phyloP scores from a whole-genome alignment of 371 early-diverging fungal genomes.

The Mucor irregularis region DNA sequence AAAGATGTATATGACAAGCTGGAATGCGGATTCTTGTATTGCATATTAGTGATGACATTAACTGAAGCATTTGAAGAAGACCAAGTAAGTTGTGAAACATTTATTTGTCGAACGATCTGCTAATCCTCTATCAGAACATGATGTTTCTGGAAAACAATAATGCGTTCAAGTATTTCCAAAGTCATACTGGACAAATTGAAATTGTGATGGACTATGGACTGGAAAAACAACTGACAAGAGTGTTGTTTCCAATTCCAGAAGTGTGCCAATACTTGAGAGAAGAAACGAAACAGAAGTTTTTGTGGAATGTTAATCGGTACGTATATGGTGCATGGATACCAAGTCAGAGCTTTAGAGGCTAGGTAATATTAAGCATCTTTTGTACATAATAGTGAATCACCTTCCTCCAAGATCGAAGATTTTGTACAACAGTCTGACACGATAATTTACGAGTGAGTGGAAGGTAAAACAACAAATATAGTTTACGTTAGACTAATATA shows the following conservation, averaged over 20 bases:
- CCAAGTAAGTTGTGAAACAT: slow-evolving; percentile 19
- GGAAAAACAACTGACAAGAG: slow-evolving; percentile 43
- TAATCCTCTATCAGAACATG: too few species aligned
- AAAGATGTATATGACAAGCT: slow-evolving; percentile 31
- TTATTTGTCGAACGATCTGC: too few species aligned
- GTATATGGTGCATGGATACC: neutral
- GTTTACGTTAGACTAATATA: too few species aligned
- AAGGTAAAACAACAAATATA: neutral
- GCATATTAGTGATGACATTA: slow-evolving; percentile 45
- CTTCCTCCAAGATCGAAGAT: slow-evolving; percentile 56
- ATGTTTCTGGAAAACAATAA: slow-evolving; percentile 31
- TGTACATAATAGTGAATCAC: slow-evolving; percentile 38
- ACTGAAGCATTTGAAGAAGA: slow-evolving; percentile 31
- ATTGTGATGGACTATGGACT: slow-evolving; percentile 49
- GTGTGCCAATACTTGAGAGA: slow-evolving; percentile 50
- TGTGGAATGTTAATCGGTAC: slow-evolving; percentile 52
- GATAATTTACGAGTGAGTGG: slow-evolving; percentile 52
- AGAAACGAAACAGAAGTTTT: slow-evolving; percentile 52
- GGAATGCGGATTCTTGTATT: slow-evolving; percentile 44
- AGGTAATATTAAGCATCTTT: neutral
- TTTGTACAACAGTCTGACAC: slow-evolving; percentile 53
- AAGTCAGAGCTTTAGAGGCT: too few species aligned
- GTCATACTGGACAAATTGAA: slow-evolving; percentile 58
- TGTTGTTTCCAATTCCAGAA: slow-evolving; percentile 59
- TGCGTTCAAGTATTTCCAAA: slow-evolving; percentile 47